Conservation (phyloP, 1,284 basidiomycete genomes). For the Malassezia nana region DNA sequence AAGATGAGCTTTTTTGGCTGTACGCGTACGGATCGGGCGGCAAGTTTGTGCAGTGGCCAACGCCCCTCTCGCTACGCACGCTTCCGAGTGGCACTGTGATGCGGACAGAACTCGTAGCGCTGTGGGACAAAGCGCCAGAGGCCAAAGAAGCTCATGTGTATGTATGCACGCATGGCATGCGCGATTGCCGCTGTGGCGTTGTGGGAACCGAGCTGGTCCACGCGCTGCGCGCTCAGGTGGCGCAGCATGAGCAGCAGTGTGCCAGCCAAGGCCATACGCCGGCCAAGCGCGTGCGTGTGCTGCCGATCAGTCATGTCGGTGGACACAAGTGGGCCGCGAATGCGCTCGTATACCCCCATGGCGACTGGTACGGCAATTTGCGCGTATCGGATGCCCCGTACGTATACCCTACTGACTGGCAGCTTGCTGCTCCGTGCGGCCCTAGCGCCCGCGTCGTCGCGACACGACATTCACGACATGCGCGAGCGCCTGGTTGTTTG, state of each 20-base stretch:
- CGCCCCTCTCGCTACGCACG: constrained; percentile 30
- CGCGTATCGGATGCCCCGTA: constrained; percentile 20
- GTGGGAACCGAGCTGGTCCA: constrained; percentile 41
- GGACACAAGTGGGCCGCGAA: constrained; percentile 48
- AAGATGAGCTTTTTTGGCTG: constrained; percentile 30
- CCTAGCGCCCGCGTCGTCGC: constrained; percentile 35
- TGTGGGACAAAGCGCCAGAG: not conserved
- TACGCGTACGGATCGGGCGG: constrained; percentile 29
- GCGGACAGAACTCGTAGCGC: not conserved
- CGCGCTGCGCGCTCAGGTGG: constrained; percentile 26
- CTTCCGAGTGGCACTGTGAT: constrained; percentile 25
- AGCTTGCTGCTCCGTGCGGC: constrained; percentile 35
- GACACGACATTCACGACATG: constrained; percentile 37
- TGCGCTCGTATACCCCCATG: constrained; percentile 45
- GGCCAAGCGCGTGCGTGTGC: constrained; percentile 27
- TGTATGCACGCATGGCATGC: constrained; percentile 46
- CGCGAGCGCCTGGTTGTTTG: constrained; percentile 38
- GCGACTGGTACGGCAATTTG: constrained; percentile 44
- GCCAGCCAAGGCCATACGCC: constrained; percentile 15
- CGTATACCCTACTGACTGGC: constrained; percentile 11
- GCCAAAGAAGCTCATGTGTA: constrained; percentile 40
- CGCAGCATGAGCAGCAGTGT: constrained; percentile 27
- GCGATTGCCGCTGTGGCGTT: constrained; percentile 49
- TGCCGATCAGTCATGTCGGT: constrained; percentile 32
- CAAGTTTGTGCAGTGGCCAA: constrained; percentile 23